Evolutionary conservation across 2,329 filamentous ascomycete species (phyloP).

Genomic region (Fusarium fujikuroi): DNA sequence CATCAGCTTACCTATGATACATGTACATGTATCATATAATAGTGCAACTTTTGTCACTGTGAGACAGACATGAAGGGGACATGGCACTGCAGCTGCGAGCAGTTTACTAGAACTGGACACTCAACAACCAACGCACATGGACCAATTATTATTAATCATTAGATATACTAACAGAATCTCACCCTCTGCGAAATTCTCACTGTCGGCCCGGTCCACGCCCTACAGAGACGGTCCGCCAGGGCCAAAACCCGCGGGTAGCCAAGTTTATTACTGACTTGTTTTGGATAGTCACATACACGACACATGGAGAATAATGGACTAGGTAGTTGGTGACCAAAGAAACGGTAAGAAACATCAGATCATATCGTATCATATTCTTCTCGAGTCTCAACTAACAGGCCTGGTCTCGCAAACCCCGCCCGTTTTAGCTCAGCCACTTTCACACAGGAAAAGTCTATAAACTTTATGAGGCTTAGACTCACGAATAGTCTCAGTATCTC

Average conservation of each 20-base stretch:
- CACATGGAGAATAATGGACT: too few species aligned
- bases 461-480: background rate
- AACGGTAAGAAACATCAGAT: background rate
- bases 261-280: background rate
- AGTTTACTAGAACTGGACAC: conserved; percentile 2
- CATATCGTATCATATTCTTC: conserved; percentile 6
- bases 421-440: background rate
- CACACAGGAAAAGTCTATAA: background rate
- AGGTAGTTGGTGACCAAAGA: background rate
- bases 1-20: background rate
- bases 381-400: background rate
- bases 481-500: background rate
- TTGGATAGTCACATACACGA: background rate
- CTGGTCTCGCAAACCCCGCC: conserved; percentile 3
- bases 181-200: background rate
- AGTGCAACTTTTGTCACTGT: background rate
- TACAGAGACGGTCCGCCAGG: conserved; percentile 7
- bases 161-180: background rate
- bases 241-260: background rate
- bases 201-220: background rate
- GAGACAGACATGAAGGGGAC: background rate
- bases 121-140: background rate
- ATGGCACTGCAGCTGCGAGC: background rate
- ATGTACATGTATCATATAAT: background rate
- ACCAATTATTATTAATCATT: background rate